Evolutionary conservation across 2,329 filamentous ascomycete genomes (phyloP).

Genomic region (Bipolaris sorokiniana): DNA sequence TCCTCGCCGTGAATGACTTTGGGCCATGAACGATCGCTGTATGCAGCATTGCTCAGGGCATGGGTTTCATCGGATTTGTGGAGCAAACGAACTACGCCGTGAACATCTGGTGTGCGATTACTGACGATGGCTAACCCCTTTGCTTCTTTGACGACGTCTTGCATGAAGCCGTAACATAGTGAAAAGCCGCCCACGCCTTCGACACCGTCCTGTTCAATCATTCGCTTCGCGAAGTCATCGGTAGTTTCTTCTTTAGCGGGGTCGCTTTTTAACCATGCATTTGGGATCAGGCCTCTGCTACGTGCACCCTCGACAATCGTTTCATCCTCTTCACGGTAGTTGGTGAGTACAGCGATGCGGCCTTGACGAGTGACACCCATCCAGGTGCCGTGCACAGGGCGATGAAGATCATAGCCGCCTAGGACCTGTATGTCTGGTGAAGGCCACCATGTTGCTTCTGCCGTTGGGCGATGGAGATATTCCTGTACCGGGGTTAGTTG

Average conservation of each 20-base stretch:
- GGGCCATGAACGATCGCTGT: constrained; percentile 65
- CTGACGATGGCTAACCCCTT: constrained; percentile 63
- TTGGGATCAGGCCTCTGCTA: constrained; percentile 66
- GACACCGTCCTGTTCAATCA: constrained; percentile 62
- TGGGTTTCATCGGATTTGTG: constrained; percentile 58
- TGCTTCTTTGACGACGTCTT: constrained; percentile 47
- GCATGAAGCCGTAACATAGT: constrained; percentile 63
- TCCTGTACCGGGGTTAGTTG: constrained; percentile 53
- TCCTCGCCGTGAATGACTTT: constrained; percentile 66
- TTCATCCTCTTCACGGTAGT: constrained; percentile 63
- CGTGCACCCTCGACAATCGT: constrained; percentile 54
- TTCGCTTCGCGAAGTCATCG: constrained; percentile 59
- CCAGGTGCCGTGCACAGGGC: constrained; percentile 67
- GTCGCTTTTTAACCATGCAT: constrained; percentile 61
- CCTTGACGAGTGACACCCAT: constrained; percentile 67
- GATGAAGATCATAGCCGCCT: constrained; percentile 66
- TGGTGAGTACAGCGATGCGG: constrained; percentile 67
- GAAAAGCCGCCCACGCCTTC: constrained; percentile 68
- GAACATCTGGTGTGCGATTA: constrained; percentile 62
- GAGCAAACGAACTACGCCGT: constrained; percentile 60
- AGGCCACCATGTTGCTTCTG: constrained; percentile 65
- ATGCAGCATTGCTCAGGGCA: constrained; percentile 67
- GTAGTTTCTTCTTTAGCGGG: constrained; percentile 49
- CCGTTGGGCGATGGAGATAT: constrained; percentile 66
- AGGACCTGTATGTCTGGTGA: constrained; percentile 61